A percentile compares a stretch with the other conserved stretches of the same genome.
Conservation (phyloP, 176 grass and related monocot genomes). For the Cenchrus purpureus region DNA sequence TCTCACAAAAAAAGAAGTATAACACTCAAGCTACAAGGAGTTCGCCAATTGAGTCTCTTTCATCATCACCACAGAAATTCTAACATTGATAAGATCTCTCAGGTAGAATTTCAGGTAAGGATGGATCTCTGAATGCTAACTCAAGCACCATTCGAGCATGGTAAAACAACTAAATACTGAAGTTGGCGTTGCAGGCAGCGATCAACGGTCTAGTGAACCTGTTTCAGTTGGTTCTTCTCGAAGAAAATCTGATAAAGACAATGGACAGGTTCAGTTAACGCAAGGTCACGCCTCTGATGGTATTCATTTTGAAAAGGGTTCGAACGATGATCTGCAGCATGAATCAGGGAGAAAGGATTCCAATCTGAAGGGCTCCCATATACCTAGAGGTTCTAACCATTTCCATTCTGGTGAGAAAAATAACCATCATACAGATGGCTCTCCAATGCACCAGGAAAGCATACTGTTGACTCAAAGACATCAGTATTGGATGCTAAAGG, state of each 20-base stretch:
- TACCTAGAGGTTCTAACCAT: constrained; percentile 49
- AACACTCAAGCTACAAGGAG: constrained; percentile 54
- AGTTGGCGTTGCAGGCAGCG: constrained; percentile 48
- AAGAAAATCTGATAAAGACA: constrained; percentile 57
- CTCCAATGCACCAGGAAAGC: constrained; percentile 40
- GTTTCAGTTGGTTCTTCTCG: constrained; percentile 46
- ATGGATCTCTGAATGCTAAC: constrained; percentile 61
- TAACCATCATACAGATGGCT: constrained; percentile 42
- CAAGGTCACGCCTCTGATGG: constrained; percentile 41
- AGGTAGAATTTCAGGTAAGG: constrained; percentile 56
- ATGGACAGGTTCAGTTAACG: constrained; percentile 41
- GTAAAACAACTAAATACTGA: constrained; percentile 55
- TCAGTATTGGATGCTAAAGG: constrained; percentile 44
- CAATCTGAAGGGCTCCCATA: constrained; percentile 35
- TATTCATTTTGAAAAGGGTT: constrained; percentile 29
- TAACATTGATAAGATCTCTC: constrained; percentile 60
- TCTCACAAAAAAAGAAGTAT: constrained; percentile 63
- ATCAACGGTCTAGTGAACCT: constrained; percentile 50
- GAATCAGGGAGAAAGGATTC: constrained; percentile 56
- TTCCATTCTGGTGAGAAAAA: constrained; percentile 51
- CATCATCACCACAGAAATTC: constrained; percentile 73
- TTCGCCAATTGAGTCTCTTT: constrained; percentile 69
- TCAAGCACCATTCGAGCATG: constrained; percentile 33
- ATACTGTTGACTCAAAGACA: constrained; percentile 33
- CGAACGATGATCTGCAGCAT: constrained; percentile 52